A percentile compares a stretch with the other conserved stretches of the same genome.
These are phyloP conservation scores for Agastache rugosa DNA, from an alignment of 257 asterid genomes.

Conservation along the genomic window DNA sequence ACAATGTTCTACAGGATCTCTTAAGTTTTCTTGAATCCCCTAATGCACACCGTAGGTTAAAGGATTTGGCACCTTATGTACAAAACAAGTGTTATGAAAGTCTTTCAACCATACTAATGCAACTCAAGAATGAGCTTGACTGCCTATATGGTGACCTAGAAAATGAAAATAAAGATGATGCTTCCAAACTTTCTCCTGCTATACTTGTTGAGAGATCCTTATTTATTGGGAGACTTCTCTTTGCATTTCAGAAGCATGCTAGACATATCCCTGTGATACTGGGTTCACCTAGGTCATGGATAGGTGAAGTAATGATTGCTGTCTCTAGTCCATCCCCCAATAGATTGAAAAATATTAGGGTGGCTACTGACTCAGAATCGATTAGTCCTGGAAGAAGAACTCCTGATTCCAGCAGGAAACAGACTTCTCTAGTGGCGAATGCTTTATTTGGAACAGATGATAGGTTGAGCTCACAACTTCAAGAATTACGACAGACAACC, in stretches of 20 bases:
- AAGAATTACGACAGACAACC: slow-evolving; percentile 71
- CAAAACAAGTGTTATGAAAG: slow-evolving; percentile 81
- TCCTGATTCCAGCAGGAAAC: slow-evolving; percentile 74
- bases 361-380: slow-evolving; percentile 52
- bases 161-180: slow-evolving; percentile 50
- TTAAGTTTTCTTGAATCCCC: slow-evolving; percentile 90
- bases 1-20: slow-evolving; percentile 80
- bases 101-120: slow-evolving; percentile 68
- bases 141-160: slow-evolving; percentile 57
- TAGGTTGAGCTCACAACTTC: slow-evolving; percentile 81
- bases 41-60: slow-evolving; percentile 80
- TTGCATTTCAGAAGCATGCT: slow-evolving; percentile 95
- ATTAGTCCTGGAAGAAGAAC: slow-evolving; percentile 64
- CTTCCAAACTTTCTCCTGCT: slow-evolving; percentile 57
- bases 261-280: slow-evolving; percentile 86
- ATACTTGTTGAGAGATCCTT: slow-evolving; percentile 85
- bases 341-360: slow-evolving; percentile 50
- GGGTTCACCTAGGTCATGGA: slow-evolving; percentile 98
- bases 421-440: slow-evolving; percentile 59
- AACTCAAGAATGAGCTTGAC: slow-evolving; percentile 77
- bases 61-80: slow-evolving; percentile 80
- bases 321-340: slow-evolving; percentile 46
- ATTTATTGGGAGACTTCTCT: slow-evolving; percentile 88
- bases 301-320: slow-evolving; percentile 51
- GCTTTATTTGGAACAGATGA: slow-evolving; percentile 86